Conservation (phyloP, 495 filamentous ascomycete genomes). For the Haplographium delicatum region DNA sequence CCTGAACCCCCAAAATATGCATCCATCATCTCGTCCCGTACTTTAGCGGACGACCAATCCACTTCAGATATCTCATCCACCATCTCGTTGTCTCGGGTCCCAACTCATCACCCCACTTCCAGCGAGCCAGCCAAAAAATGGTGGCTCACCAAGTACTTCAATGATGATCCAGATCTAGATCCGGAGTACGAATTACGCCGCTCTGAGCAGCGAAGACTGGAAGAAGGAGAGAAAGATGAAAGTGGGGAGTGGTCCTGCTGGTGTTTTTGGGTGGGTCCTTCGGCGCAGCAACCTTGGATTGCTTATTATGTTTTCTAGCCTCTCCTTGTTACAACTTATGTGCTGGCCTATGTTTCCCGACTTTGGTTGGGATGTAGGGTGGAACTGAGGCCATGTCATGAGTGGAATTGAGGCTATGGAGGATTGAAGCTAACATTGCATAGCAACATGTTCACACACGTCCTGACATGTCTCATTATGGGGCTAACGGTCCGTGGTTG, state of each 20-base stretch:
- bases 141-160: too few species aligned
- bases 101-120: neutral
- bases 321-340: neutral
- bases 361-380: neutral
- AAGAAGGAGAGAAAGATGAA: constrained; percentile 2
- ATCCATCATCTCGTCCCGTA: neutral
- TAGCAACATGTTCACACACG: too few species aligned
- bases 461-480: too few species aligned
- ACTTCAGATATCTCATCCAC: neutral
- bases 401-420: too few species aligned
- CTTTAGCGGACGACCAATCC: neutral
- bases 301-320: neutral
- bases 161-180: too few species aligned
- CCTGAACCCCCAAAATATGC: neutral
- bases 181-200: too few species aligned
- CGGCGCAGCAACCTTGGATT: neutral
- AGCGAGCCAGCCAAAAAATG: neutral
- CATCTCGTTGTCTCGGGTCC: neutral
- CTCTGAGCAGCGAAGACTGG: neutral
- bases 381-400: neutral
- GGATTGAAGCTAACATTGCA: too few species aligned
- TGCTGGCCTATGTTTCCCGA: neutral
- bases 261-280: constrained; percentile 10
- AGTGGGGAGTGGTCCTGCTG: constrained; percentile 10
- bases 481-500: too few species aligned